Evolutionary conservation across 495 filamentous ascomycete genomes (phyloP), one percentile per base, ranked within the genome.

Genomic region (Cudoniella acicularis): DNA sequence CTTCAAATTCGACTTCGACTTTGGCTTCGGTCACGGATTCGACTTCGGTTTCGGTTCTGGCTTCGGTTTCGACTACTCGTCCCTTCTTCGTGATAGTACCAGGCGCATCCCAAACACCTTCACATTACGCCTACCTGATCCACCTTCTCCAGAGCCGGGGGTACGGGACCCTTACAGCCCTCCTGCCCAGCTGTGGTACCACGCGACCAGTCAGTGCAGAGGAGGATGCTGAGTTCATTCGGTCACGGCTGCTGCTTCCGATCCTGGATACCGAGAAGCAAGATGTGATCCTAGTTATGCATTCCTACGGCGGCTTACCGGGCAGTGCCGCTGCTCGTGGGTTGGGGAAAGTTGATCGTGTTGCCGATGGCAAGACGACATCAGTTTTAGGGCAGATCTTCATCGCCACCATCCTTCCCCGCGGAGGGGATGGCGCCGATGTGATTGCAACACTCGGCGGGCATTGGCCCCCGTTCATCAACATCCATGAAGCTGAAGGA

Each of bases 291-390:
- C 23, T 52, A 18, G 18, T 52, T 18, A 52, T 52, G 49, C 49
- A 52, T 22, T 24, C 20, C 18, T 52, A 52, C 18, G 23, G 49
- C 10, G 49, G 49, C 26, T 10, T 52, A 23, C 49, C 49, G 10
- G 49, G 49, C 10, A 52, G 49, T 52, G 49, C 18, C 18, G 49
- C 49, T 23, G 10, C 24, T 10, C 60, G 73, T 49, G 72, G 70
- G 11, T 61, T 79, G 4, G 69, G 61, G 24, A 69, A 70, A 10
- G 45, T 48, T 0, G 53, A 70, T 21, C 66, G 75, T 17, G 16
- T 24, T 6, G 18, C 62, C 17, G 47, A 60, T 10, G 70, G 70
- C 1, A 52, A 63, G 9, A 36, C 40, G 10, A 75, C 74, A 11
- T 73, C 72, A 17, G 71, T 80, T 8, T 59, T 52, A 47, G 54